phyloP scores from a whole-genome alignment of 345 rosid genomes.

The Citrus glauca region DNA sequence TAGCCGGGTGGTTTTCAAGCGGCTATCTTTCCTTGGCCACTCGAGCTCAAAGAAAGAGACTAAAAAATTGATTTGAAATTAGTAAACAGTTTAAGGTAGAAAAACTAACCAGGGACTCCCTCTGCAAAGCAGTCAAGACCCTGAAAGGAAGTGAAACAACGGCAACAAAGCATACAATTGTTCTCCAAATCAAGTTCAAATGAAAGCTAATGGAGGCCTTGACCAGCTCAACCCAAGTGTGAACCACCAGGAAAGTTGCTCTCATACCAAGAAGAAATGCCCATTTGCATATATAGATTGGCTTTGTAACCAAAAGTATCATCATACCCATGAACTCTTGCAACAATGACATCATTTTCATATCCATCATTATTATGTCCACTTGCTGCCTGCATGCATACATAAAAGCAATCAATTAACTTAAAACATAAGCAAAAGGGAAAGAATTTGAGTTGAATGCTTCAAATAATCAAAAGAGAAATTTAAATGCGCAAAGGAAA shows the following conservation, averaged over 20 bases:
- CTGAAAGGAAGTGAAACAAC: constrained; percentile 55
- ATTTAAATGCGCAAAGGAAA: too few relatives aligned
- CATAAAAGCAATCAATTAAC: too few relatives aligned
- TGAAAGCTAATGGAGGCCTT: constrained; percentile 43
- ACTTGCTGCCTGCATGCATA: neutral
- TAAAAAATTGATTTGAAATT: neutral
- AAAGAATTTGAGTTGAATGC: too few relatives aligned
- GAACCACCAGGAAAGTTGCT: constrained; percentile 38
- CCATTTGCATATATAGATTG: constrained; percentile 38
- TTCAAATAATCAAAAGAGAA: too few relatives aligned
- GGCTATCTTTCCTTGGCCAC: too few relatives aligned
- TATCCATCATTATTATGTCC: constrained; percentile 21
- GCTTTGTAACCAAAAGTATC: constrained; percentile 36
- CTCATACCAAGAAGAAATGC: constrained; percentile 34
- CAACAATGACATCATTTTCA: constrained; percentile 28
- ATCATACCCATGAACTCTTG: constrained; percentile 26
- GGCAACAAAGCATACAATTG: constrained; percentile 42
- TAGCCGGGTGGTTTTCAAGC: too few relatives aligned
- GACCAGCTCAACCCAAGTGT: constrained; percentile 51
- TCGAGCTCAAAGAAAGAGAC: too few relatives aligned
- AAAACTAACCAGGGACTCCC: constrained; percentile 66
- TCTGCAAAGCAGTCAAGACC: constrained; percentile 47
- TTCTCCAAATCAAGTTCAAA: constrained; percentile 41
- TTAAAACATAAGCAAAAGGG: too few relatives aligned
- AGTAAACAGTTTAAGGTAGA: neutral